phyloP scores from a whole-genome alignment of 1,284 basidiomycete genomes.

The Ganoderma meredithae region DNA sequence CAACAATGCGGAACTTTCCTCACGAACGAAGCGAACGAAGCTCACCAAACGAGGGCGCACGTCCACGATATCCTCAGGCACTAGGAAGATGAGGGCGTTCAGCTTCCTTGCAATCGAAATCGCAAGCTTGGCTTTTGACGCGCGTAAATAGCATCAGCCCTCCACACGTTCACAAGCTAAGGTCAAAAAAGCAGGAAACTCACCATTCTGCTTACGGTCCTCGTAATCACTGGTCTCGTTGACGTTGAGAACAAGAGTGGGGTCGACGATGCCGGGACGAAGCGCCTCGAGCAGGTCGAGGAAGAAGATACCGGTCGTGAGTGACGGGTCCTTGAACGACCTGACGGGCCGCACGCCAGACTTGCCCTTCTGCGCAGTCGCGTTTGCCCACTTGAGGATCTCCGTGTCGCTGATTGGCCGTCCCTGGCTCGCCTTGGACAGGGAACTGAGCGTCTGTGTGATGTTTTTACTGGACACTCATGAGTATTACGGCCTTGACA shows the following conservation, averaged over 20 bases:
- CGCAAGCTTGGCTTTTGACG: slow-evolving; percentile 83
- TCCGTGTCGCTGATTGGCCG: slow-evolving; percentile 89
- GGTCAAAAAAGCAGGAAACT: slow-evolving; percentile 35
- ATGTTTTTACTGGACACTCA: slow-evolving; percentile 76
- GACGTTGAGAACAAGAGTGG: slow-evolving; percentile 76
- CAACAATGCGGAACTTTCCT: background rate
- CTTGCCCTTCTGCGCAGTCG: slow-evolving; percentile 79
- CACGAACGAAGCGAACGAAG: slow-evolving; percentile 38
- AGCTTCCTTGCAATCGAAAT: slow-evolving; percentile 98
- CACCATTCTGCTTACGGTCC: slow-evolving; percentile 92
- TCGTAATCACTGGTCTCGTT: slow-evolving; percentile 80
- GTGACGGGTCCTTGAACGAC: slow-evolving; percentile 94
- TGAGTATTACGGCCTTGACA: slow-evolving; percentile 1
- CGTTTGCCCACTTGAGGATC: slow-evolving; percentile 97
- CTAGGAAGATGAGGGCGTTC: slow-evolving; percentile 96
- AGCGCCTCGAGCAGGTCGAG: slow-evolving; percentile 93
- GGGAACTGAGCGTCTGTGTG: slow-evolving; percentile 85
- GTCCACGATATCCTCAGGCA: slow-evolving; percentile 96
- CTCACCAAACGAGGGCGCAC: slow-evolving; percentile 81
- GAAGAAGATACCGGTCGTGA: slow-evolving; percentile 93
- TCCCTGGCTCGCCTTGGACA: slow-evolving; percentile 79
- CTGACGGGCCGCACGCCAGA: slow-evolving; percentile 78
- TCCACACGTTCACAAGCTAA: background rate
- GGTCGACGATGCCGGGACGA: slow-evolving; percentile 95
- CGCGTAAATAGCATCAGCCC: slow-evolving; percentile 9